Percentiles rank a stretch among this genome's conserved stretches.
phyloP scores from a whole-genome alignment of 1,139 yeast species.

The Groenewaldozyma auringiensis region DNA sequence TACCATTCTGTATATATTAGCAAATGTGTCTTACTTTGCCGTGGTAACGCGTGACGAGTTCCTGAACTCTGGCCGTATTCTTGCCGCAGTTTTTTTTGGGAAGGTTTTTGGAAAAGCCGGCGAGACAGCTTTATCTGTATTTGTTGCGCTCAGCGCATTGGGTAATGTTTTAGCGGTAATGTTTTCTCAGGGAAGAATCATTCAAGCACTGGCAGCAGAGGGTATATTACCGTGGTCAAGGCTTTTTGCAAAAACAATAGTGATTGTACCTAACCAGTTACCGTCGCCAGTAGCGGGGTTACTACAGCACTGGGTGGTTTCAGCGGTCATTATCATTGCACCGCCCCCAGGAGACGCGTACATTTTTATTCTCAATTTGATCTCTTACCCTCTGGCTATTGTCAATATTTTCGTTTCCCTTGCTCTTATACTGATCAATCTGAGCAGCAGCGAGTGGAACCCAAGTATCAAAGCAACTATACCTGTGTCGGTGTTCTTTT shows the following conservation, averaged over 20 bases:
- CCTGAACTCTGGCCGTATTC: constrained; percentile 54
- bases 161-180: constrained; percentile 76
- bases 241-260: constrained; percentile 41
- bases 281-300: constrained; percentile 49
- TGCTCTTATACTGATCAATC: constrained; percentile 60
- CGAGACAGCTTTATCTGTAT: constrained; percentile 60
- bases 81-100: constrained; percentile 68
- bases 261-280: constrained; percentile 35
- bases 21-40: constrained; percentile 64
- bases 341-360: constrained; percentile 77
- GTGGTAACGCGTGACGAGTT: constrained; percentile 63
- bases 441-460: constrained; percentile 42
- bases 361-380: constrained; percentile 63
- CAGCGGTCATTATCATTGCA: constrained; percentile 47
- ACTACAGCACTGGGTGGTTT: constrained; percentile 47
- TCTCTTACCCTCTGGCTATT: constrained; percentile 67
- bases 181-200: constrained; percentile 69
- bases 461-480: constrained; percentile 68
- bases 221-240: constrained; percentile 62
- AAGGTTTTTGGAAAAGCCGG: constrained; percentile 63
- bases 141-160: constrained; percentile 65
- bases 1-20: constrained; percentile 57
- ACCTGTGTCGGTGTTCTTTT: constrained; percentile 57
- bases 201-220: constrained; percentile 67
- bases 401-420: constrained; percentile 68